Evolutionary conservation across 495 filamentous ascomycete genomes (phyloP), one percentile per base, ranked within the genome.

Genomic region (Aspergillus conjunctus): DNA sequence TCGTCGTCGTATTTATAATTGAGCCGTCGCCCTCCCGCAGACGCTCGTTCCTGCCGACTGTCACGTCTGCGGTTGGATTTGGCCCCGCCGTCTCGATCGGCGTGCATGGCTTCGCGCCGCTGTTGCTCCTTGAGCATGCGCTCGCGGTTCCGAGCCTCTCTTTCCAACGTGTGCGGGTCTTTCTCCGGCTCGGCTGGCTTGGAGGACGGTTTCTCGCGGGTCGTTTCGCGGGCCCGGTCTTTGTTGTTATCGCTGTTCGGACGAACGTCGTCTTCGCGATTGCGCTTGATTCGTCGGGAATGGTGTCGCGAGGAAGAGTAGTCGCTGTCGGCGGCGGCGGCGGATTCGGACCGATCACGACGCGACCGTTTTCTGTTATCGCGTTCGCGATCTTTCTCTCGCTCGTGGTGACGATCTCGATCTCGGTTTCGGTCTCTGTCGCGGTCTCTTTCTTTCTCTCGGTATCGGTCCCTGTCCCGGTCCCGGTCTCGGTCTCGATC

Each of bases 61-160:
- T 85, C 80, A 39, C 85, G 77, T 52, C 78, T 76, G 51, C 67
- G 73, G 56, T 76, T 70, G 18, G 76, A 79, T 66, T 83, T 79
- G 58, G 26, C 26, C 26, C 67, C 72, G 53, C 57, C 61, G 45
- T 77, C 74, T 37, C 79, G 68, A 58, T 83, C 80, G 34, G 77
- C 73, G 73, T 75, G 70, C 75, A 72, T 66, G 70, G 75, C 75
- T 56, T 85, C 85, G 49, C 91, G 87, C 17, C 88, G 85, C 71
- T 92, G 86, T 51, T 91, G 82, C 70, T 95, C 91, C 61, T 90
- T 90, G 7, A 89, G 78, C 46, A 93, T 71, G 11, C 92, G 81
- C 69, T 93, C 91, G 11, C 88, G 80, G 59, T 92, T 87, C 14
- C 89, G 81, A 12, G 86, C 86, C 69, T 91, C 89, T 15, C 91